phyloP scores from a whole-genome alignment of 306 rosid genomes.

The Quercus rubra region DNA sequence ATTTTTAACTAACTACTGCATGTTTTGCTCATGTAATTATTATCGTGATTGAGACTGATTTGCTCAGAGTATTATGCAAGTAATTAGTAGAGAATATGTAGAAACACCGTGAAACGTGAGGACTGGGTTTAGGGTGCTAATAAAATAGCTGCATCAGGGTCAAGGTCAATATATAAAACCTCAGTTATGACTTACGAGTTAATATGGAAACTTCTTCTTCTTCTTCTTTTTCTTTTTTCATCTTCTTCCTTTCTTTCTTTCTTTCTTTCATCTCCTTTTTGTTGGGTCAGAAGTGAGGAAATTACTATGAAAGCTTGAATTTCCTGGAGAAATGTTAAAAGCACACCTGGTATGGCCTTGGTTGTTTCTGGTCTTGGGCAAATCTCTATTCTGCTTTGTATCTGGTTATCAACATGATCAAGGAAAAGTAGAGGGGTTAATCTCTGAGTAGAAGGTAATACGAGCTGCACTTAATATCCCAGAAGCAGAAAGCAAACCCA shows the following conservation, averaged over 20 bases:
- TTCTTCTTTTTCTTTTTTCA: background rate
- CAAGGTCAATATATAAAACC: constrained; percentile 22
- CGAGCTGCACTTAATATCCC: background rate
- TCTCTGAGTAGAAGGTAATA: background rate
- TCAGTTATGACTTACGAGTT: background rate
- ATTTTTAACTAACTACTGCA: constrained; percentile 5
- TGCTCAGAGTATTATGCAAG: constrained; percentile 6
- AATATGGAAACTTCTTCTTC: constrained; percentile 4
- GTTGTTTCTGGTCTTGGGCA: background rate
- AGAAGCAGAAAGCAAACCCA: background rate
- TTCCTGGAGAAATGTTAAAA: background rate
- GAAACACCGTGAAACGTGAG: background rate
- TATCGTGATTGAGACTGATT: background rate
- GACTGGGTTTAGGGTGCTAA: background rate
- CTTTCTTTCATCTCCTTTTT: background rate
- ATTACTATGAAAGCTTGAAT: constrained; percentile 10
- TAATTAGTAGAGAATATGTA: background rate
- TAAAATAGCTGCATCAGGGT: constrained; percentile 15
- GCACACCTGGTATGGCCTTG: background rate
- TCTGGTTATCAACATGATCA: background rate
- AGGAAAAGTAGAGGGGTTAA: background rate
- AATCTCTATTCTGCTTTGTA: background rate
- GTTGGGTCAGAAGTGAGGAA: background rate
- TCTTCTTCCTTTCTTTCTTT: no score
- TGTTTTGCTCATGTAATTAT: constrained; percentile 6